These are phyloP conservation scores for Xylaria flabelliformis DNA, from an alignment of 495 filamentous ascomycete species.

Conservation along the genomic window DNA sequence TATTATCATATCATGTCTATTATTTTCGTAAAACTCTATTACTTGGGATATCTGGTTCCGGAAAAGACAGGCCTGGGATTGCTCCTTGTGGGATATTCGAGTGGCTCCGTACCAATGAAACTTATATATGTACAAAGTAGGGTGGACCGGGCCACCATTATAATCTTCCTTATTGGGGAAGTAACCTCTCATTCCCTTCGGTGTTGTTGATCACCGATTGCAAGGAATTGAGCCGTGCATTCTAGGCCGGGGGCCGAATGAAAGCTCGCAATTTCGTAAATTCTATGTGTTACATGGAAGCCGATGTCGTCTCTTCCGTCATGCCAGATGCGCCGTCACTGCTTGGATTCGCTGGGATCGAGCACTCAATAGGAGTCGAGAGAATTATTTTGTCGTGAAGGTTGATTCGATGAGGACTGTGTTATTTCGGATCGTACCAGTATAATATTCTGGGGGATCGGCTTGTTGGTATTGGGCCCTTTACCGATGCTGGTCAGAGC, in stretches of 20 bases:
- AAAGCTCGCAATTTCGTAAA: not conserved
- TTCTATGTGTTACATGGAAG: not conserved
- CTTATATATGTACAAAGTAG: slow-evolving; percentile 14
- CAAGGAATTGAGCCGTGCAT: not conserved
- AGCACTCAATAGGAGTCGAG: slow-evolving; percentile 10
- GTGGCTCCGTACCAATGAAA: slow-evolving; percentile 14
- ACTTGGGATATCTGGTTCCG: slow-evolving; percentile 14
- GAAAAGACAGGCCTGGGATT: slow-evolving; percentile 17
- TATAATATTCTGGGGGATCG: slow-evolving; percentile 31
- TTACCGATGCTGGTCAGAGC: slow-evolving; percentile 31
- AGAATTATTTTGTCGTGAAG: slow-evolving; percentile 1
- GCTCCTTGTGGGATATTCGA: slow-evolving; percentile 10
- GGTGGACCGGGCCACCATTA: slow-evolving; percentile 14
- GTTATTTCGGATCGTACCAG: slow-evolving; percentile 33
- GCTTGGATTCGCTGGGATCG: not conserved
- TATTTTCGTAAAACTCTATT: slow-evolving; percentile 12
- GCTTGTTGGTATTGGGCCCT: slow-evolving; percentile 25
- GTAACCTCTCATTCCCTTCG: not conserved
- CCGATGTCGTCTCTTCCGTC: not conserved
- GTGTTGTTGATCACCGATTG: not conserved
- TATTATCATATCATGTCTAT: not conserved
- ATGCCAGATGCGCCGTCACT: not conserved
- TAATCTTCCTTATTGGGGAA: not conserved
- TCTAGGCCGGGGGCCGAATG: too few species aligned
- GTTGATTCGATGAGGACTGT: slow-evolving; percentile 23